Conservation (phyloP, 2,329 filamentous ascomycete genomes). For the Diaporthe eres region DNA sequence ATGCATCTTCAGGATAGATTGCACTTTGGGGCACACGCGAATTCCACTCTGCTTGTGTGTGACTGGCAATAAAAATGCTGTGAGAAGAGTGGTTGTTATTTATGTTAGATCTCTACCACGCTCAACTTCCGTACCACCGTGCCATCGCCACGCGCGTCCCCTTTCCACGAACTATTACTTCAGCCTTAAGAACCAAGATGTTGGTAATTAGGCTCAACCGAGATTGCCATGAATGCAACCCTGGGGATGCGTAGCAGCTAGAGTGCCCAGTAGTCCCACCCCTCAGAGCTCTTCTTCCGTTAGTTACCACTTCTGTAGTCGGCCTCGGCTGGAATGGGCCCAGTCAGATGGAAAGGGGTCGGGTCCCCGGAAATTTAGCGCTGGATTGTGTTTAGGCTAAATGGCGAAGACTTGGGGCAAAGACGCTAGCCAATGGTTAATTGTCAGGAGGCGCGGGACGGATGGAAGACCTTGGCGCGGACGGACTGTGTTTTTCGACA, state of each 20-base stretch:
- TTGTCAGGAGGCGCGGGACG: conserved; percentile 19
- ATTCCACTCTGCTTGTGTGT: neutral
- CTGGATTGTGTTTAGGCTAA: conserved; percentile 29
- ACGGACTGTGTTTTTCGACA: neutral
- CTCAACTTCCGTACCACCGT: conserved; percentile 23
- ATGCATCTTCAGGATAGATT: conserved; percentile 12
- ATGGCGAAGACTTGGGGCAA: conserved; percentile 18
- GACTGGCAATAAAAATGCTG: neutral
- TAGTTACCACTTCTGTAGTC: neutral
- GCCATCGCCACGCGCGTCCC: conserved; percentile 17
- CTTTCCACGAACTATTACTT: neutral
- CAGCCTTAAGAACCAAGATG: conserved; percentile 28
- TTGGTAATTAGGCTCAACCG: conserved; percentile 34
- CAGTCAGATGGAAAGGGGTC: conserved; percentile 5
- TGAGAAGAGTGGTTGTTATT: conserved; percentile 22
- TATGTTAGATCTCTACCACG: neutral
- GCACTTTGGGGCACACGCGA: neutral
- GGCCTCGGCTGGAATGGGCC: neutral
- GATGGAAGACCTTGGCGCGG: conserved; percentile 14
- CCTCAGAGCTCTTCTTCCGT: conserved; percentile 5
- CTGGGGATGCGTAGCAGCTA: conserved; percentile 18
- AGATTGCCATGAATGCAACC: conserved; percentile 21
- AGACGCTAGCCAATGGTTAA: conserved; percentile 24
- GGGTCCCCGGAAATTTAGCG: conserved; percentile 18
- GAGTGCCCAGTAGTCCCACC: conserved; percentile 22